These are phyloP conservation scores for Kodamaea fukazawae DNA, from an alignment of 805 yeast species.

Conservation along the genomic window DNA sequence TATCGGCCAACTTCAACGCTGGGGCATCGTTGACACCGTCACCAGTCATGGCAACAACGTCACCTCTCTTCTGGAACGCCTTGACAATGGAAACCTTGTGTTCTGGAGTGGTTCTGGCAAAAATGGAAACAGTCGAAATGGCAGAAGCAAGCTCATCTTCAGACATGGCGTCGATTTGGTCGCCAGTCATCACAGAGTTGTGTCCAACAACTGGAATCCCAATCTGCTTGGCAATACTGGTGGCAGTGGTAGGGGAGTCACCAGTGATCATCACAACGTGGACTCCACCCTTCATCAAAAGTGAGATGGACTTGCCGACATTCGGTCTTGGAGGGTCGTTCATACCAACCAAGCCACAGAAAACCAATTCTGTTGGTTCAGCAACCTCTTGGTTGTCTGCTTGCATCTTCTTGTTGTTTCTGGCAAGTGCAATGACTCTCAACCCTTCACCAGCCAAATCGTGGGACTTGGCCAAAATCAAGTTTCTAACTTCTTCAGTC, in stretches of 20 bases:
- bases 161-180: constrained; percentile 67
- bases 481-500: constrained; percentile 45
- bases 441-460: constrained; percentile 78
- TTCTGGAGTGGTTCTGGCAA: constrained; percentile 94
- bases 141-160: constrained; percentile 73
- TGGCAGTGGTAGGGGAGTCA: constrained; percentile 84
- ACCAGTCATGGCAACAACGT: constrained; percentile 99
- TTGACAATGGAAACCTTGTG: constrained; percentile 87
- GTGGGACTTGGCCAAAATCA: constrained; percentile 57
- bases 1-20: constrained; percentile 93
- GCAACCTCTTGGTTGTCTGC: constrained; percentile 27
- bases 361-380: constrained; percentile 60
- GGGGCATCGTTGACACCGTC: constrained; percentile 99
- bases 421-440: constrained; percentile 80
- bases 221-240: constrained; percentile 79
- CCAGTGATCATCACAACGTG: constrained; percentile 99
- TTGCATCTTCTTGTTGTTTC: constrained; percentile 36
- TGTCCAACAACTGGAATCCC: constrained; percentile 78
- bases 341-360: constrained; percentile 91
- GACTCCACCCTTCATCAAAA: constrained; percentile 87
- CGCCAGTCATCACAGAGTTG: constrained; percentile 79
- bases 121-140: constrained; percentile 79
- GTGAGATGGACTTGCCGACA: constrained; percentile 71
- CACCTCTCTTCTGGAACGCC: constrained; percentile 87
- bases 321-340: constrained; percentile 96